These are phyloP conservation scores for Daldinia eschscholtzii DNA, from an alignment of 2,329 filamentous ascomycete genomes.

Conservation along the genomic window DNA sequence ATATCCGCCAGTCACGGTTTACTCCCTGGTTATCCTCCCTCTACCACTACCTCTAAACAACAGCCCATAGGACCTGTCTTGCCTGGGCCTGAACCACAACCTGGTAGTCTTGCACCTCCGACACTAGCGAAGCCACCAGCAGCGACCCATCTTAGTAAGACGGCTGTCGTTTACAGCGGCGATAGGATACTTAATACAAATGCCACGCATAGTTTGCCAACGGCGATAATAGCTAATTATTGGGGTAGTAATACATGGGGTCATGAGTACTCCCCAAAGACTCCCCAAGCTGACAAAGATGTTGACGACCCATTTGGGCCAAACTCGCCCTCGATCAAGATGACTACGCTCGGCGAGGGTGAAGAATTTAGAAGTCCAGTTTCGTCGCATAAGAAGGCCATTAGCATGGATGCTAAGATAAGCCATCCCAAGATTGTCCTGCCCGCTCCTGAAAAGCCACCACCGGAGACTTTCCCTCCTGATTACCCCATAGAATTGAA, in stretches of 20 bases:
- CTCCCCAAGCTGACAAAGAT: slow-evolving; percentile 40
- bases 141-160: slow-evolving; percentile 86
- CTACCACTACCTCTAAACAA: slow-evolving; percentile 46
- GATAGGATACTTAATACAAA: slow-evolving; percentile 77
- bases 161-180: slow-evolving; percentile 83
- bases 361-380: slow-evolving; percentile 48
- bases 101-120: slow-evolving; percentile 79
- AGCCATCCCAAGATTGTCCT: slow-evolving; percentile 46
- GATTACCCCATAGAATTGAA: slow-evolving; percentile 86
- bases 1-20: slow-evolving; percentile 87
- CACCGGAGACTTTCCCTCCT: slow-evolving; percentile 71
- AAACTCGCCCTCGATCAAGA: slow-evolving; percentile 53
- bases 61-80: slow-evolving; percentile 54
- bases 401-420: slow-evolving; percentile 58
- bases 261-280: slow-evolving; percentile 47
- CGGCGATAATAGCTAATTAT: slow-evolving; percentile 89
- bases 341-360: slow-evolving; percentile 47
- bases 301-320: slow-evolving; percentile 56
- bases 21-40: slow-evolving; percentile 70
- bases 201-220: slow-evolving; percentile 79
- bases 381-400: slow-evolving; percentile 58
- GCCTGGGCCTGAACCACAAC: slow-evolving; percentile 59
- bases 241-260: slow-evolving; percentile 91
- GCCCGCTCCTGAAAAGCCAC: slow-evolving; percentile 51
- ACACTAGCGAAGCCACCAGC: slow-evolving; percentile 88